These are phyloP conservation scores for Diaporthe caulivora DNA, from an alignment of 2,329 filamentous ascomycete species.

Conservation along the genomic window DNA sequence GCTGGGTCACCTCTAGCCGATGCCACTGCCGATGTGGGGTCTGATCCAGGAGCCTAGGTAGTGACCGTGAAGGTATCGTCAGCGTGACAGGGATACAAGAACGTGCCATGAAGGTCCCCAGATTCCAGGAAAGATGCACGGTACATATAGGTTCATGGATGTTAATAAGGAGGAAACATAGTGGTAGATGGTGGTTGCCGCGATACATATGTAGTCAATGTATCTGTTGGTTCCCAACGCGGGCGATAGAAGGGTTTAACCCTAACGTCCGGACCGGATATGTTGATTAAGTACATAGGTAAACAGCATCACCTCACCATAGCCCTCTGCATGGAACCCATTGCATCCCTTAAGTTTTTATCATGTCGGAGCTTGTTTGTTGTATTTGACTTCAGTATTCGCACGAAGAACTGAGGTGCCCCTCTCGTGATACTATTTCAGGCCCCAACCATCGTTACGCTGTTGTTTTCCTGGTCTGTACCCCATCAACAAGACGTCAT, in stretches of 20 bases:
- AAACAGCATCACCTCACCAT: background rate
- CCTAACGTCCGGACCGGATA: background rate
- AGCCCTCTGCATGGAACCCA: background rate
- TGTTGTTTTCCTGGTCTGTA: background rate
- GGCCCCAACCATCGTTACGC: too few species aligned
- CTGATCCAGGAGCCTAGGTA: too few species aligned
- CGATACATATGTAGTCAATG: too few species aligned
- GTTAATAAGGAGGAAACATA: too few species aligned
- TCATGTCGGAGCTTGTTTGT: background rate
- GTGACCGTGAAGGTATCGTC: too few species aligned
- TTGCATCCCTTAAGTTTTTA: background rate
- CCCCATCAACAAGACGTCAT: constrained; percentile 9
- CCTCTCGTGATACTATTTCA: background rate
- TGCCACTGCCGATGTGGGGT: background rate
- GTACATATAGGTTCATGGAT: too few species aligned
- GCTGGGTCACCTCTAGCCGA: background rate
- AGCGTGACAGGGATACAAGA: too few species aligned
- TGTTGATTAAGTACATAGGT: too few species aligned
- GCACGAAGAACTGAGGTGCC: background rate
- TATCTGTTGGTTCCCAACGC: too few species aligned
- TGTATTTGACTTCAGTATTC: background rate
- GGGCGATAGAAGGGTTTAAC: background rate
- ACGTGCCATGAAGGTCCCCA: background rate
- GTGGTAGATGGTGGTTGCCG: too few species aligned
- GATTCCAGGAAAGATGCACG: background rate